These are phyloP conservation scores for Pythium aristosporum DNA, from an alignment of 352 stramenopile genomes.

Conservation along the genomic window DNA sequence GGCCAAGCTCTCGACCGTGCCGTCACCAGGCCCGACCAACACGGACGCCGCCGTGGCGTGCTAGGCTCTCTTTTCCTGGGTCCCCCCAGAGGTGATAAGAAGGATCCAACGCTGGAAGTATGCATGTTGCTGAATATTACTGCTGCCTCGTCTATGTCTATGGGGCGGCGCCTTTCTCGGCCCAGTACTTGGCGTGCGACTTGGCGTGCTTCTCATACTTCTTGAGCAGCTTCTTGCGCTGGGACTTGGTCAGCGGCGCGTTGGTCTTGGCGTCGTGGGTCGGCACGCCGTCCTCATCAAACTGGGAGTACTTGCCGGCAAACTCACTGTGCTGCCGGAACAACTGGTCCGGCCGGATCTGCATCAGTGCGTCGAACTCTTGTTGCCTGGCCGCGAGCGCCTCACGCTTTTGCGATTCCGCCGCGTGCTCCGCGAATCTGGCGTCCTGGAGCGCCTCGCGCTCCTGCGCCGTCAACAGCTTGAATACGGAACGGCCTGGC, in stretches of 20 bases:
- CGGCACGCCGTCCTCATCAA: constrained; percentile 58
- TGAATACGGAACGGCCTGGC: constrained; percentile 59
- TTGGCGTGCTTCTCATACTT: constrained; percentile 71
- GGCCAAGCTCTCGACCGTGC: constrained; percentile 38
- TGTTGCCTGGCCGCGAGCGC: constrained; percentile 41
- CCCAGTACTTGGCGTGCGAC: constrained; percentile 67
- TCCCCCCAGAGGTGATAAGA: too few relatives aligned
- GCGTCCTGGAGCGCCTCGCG: not conserved
- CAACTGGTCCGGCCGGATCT: constrained; percentile 54
- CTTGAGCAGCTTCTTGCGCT: constrained; percentile 78
- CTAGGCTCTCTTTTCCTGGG: constrained; percentile 12
- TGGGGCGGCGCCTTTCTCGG: constrained; percentile 20
- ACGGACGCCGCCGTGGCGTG: constrained; percentile 38
- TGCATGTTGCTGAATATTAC: not conserved
- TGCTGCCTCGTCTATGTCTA: not conserved
- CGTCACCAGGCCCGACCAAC: constrained; percentile 24
- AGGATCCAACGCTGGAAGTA: too few relatives aligned
- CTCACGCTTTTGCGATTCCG: constrained; percentile 14
- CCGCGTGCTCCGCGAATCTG: constrained; percentile 6
- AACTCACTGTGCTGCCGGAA: constrained; percentile 53
- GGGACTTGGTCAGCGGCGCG: constrained; percentile 58
- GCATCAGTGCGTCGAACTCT: constrained; percentile 65
- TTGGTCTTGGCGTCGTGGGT: constrained; percentile 37
- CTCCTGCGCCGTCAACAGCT: constrained; percentile 46
- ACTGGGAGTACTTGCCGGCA: constrained; percentile 43